Evolutionary conservation across 2,329 filamentous ascomycete species (phyloP), one percentile per base, ranked within the genome.

Genomic region (Nemania sp.): DNA sequence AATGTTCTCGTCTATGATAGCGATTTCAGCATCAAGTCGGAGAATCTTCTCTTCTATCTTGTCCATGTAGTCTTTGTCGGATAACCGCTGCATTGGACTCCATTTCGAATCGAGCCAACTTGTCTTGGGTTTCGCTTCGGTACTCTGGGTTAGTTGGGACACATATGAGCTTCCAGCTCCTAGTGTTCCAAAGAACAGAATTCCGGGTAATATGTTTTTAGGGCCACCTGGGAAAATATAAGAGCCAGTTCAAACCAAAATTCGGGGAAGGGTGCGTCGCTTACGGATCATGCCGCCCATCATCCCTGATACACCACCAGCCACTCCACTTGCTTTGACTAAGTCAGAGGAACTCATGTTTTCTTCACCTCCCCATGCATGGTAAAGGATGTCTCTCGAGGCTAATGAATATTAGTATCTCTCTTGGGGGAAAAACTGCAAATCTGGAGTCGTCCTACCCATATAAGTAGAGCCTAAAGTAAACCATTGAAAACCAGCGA

Each of bases 401-500:
- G 84, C 87, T 89, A 35, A 15, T 55, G 51, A 13, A 13, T 41
- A 11, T 63, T 76, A 70, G 64, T 55, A 26, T 11, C 22, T 49
- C 20, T 15, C n/a, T n/a, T n/a, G n/a, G n/a, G 24, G 32, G 24
- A 41, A 55, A 63, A 38, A 58, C 27, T 13, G 20, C 11, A 53
- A 27, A 55, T 18, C 6, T 10, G 13, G 24, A 51, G 18, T 49
- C 88, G 18, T 49, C 88, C 76, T 83, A 90, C 91, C 90, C 85
- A 90, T 95, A 77, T 90, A 98, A 18, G 88, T 92, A 54, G 87
- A 88, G 41, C 93, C 93, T 45, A 97, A 85, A 49, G 88, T 86
- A 79, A 93, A 93, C 88, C 93, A 97, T 81, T 97, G 93, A 47
- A 93, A 83, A 20, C 93, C 92, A 24, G 91, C 90, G 43, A 90